phyloP scores from a whole-genome alignment of 768 basidiomycete species.

The Amanita muscaria region DNA sequence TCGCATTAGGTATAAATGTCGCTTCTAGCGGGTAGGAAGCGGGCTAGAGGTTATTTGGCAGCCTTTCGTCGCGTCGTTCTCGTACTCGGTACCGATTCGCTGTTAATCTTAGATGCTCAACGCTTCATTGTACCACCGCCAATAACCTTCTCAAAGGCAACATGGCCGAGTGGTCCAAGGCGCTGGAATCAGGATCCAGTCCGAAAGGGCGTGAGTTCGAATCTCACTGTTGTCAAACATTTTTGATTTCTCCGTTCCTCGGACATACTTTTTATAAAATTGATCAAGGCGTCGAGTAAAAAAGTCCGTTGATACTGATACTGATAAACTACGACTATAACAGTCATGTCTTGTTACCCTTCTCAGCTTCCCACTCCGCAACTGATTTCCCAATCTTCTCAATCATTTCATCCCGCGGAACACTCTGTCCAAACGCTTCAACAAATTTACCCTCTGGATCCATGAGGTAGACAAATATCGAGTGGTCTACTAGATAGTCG shows the following conservation, averaged over 20 bases:
- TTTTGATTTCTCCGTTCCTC: no score
- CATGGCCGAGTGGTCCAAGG: slow-evolving; percentile 55
- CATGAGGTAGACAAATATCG: slow-evolving; percentile 98
- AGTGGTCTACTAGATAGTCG: slow-evolving; percentile 96
- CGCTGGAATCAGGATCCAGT: slow-evolving; percentile 45
- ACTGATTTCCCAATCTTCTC: slow-evolving; percentile 47
- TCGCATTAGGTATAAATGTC: neutral
- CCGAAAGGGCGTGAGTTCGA: slow-evolving; percentile 31
- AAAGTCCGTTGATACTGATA: no score
- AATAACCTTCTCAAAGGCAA: slow-evolving; percentile 14
- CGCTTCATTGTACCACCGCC: no score
- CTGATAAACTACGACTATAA: no score
- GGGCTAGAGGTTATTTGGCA: neutral
- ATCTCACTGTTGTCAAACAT: slow-evolving; percentile 23
- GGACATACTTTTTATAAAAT: no score
- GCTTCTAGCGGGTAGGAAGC: neutral
- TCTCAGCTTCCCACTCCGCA: slow-evolving; percentile 33
- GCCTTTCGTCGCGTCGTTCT: neutral
- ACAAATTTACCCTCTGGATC: slow-evolving; percentile 91
- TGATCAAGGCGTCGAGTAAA: no score
- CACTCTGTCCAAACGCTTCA: slow-evolving; percentile 90
- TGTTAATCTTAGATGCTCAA: no score
- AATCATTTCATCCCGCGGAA: slow-evolving; percentile 58
- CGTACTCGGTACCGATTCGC: neutral
- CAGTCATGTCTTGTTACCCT: slow-evolving; percentile 25